These are phyloP conservation scores for Eruca vesicaria DNA, from an alignment of 441 rosid genomes.

Conservation along the genomic window DNA sequence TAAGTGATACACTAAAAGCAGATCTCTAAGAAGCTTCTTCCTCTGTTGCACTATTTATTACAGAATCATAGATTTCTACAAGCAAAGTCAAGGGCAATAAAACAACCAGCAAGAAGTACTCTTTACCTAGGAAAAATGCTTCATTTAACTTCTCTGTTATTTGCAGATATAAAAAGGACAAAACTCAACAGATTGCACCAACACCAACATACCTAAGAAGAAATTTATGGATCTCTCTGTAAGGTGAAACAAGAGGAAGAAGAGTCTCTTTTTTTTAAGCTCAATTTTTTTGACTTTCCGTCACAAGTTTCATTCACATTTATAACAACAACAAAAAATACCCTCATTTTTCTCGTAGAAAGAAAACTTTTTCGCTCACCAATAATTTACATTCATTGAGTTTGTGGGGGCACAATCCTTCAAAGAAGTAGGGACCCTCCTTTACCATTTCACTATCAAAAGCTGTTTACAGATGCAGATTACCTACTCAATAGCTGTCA, in stretches of 20 bases:
- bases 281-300: neutral
- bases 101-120: neutral
- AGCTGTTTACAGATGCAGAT: constrained; percentile 3
- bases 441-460: constrained; percentile 2
- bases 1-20: neutral
- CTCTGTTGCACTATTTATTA: constrained; percentile 5
- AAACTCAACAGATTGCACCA: constrained; percentile 1
- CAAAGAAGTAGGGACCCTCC: constrained; percentile 37
- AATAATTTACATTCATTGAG: constrained; percentile 43
- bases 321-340: constrained; percentile 19
- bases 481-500: constrained; percentile 6
- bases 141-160: constrained; percentile 7
- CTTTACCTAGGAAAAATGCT: neutral
- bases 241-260: constrained; percentile 24
- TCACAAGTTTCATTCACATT: constrained; percentile 11
- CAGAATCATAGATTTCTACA: neutral
- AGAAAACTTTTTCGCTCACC: constrained; percentile 29
- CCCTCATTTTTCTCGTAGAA: neutral
- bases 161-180: constrained; percentile 16
- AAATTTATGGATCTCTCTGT: constrained; percentile 21
- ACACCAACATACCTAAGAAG: constrained; percentile 30
- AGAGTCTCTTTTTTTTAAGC: neutral
- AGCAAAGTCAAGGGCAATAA: neutral
- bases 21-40: constrained; percentile 9
- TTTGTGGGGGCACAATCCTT: constrained; percentile 31